Evolutionary conservation across 257 asterid genomes (phyloP), one percentile per base, ranked within the genome.

Genomic region (Plantago major): DNA sequence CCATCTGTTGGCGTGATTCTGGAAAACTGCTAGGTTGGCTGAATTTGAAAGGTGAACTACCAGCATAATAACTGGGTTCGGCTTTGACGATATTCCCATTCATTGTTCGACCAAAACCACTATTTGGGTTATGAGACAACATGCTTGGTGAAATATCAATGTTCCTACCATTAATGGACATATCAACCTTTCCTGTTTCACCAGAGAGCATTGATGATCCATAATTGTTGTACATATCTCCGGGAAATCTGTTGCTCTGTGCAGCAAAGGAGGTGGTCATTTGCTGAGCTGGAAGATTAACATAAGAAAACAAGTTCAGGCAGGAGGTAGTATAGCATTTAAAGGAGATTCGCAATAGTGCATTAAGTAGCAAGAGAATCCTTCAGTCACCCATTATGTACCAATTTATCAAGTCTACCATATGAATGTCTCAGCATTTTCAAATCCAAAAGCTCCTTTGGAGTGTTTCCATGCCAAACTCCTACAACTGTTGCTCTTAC

Each of bases 1-100:
- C 84, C 77, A 84, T 71, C 68, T 78, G 63, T 48, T 85, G 72
- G 61, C 81, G 84, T 45, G 84, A 74, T 60, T 80, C 95, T 73
- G 79, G 61, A 69, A 73, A 78, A 66, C 78, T 83, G 75, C 73
- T 76, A 49, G 77, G 85, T 28, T 73, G 80, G 46, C 76, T 79
- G 74, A 78, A 80, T 61, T 76, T 73, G 52, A 80, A 89, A 65
- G 78, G 73, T 6, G 82, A 82, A 78, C 70, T 71, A 57, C 84
- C 84, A 50, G 75, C 85, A 74, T 64, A 80, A 58, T 45, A 38
- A 58, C 86, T 79, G 40, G 76, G 73, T 73, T 82, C 93, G 15
- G 90, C 56, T 71, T 83, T 83, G 51, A 82, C 74, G 49, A 79
- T 68, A 73, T 77, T 81, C 65, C 83, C 83, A 58, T 79, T 80